These are phyloP conservation scores for Paraleonurus japonicus DNA, from an alignment of 257 asterid species.

Conservation along the genomic window DNA sequence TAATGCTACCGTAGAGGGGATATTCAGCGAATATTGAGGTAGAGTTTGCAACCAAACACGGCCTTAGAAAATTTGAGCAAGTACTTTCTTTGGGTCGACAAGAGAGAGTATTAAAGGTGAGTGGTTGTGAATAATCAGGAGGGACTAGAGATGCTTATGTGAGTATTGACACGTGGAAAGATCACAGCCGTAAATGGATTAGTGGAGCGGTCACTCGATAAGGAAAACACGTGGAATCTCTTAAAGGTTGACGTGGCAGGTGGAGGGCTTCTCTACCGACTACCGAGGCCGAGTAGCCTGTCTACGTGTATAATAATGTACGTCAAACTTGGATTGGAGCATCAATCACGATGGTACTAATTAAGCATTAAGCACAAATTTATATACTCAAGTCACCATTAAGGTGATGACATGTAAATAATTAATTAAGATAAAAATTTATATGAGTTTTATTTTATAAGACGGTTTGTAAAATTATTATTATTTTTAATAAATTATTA, in stretches of 20 bases:
- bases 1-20: too few relatives aligned
- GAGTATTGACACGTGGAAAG: slow-evolving; percentile 15
- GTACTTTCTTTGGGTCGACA: background rate
- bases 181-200: background rate
- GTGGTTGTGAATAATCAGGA: slow-evolving; percentile 23
- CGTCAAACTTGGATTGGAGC: too few relatives aligned
- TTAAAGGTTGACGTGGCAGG: slow-evolving; percentile 10
- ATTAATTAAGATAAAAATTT: too few relatives aligned
- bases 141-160: background rate
- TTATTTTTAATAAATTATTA: too few relatives aligned
- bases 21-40: background rate
- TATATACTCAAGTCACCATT: too few relatives aligned
- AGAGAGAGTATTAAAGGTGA: background rate
- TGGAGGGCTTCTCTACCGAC: background rate
- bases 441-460: too few relatives aligned
- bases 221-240: background rate
- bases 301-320: too few relatives aligned
- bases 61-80: background rate
- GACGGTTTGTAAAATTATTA: too few relatives aligned
- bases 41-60: slow-evolving; percentile 18
- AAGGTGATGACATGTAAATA: too few relatives aligned
- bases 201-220: background rate
- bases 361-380: too few relatives aligned
- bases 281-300: too few relatives aligned
- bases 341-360: too few relatives aligned